Evolutionary conservation across 2,329 filamentous ascomycete species (phyloP), one percentile per base, ranked within the genome.

Genomic region (Alternaria triticimaculans): DNA sequence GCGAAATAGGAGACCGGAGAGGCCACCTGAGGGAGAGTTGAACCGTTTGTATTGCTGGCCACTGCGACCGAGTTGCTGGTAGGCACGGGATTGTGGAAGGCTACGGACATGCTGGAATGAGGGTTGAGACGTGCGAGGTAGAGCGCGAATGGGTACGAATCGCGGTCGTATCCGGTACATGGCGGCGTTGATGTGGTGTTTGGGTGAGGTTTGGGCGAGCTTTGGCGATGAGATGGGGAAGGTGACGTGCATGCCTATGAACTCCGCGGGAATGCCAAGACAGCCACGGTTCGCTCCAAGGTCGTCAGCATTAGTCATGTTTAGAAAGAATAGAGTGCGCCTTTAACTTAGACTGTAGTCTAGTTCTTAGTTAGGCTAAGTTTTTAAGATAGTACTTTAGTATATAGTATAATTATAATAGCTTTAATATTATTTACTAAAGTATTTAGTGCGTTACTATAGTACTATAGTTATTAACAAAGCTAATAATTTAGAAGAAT

Each of bases 21-120:
- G 18, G 4, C 70, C 67, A 23, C 46, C 62, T 12, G 67, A 63
- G 33, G 37, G 60, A 55, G 44, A 59, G 18, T 66, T 46, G 68
- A 80, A 79, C 65, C 77, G 75, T 55, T 71, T 70, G 71, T 78
- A 78, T 56, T 74, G 72, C 4, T 68, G 69, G 5, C 55, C 14
- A 3, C 65, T 66, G 21, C 68, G 65, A 55, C 69, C 67, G 55
- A 67, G 58, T 55, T 69, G 70, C 60, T 74, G 64, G 66, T 76
- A 76, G 60, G 63, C 53, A 51, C 75, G 72, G 25, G 51, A 55
- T 23, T 66, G 69, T 10, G 53, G 6, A 8, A 21, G 41, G 18
- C 12, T 25, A 28, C 12, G 23, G 11, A 28, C 28, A 6, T 21
- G 18, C 23, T 28, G 50, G 25, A 20, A 9, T 44, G 30, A 18